Conservation (phyloP, 1,284 basidiomycete genomes). For the Boletus mariae region DNA sequence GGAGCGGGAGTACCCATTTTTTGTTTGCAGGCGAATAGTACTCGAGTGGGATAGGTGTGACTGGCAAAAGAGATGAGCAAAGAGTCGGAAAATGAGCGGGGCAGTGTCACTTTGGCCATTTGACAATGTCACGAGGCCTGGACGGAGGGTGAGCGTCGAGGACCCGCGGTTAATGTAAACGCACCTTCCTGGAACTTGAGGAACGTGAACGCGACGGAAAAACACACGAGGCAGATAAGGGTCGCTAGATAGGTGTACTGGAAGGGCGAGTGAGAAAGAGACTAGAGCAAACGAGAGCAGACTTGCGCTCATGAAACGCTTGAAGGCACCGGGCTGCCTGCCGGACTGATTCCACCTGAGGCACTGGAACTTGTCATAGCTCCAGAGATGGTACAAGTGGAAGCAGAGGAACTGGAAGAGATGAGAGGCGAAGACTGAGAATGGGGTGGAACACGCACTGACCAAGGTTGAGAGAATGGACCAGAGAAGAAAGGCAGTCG, state of each 20-base stretch:
- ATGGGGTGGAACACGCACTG: conserved; percentile 25
- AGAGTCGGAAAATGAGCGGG: neutral
- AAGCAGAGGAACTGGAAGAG: conserved; percentile 56
- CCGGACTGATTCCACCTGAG: conserved; percentile 62
- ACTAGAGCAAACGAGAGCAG: neutral
- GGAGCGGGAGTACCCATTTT: conserved; percentile 59
- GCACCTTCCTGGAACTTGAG: conserved; percentile 70
- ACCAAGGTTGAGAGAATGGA: conserved; percentile 62
- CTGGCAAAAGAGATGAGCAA: conserved; percentile 33
- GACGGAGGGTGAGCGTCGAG: neutral
- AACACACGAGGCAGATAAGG: conserved; percentile 60
- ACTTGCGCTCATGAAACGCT: conserved; percentile 75
- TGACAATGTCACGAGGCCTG: conserved; percentile 42
- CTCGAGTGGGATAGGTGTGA: conserved; percentile 51
- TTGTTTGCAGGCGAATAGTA: conserved; percentile 44
- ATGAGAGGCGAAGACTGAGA: too few relatives aligned
- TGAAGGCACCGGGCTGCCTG: conserved; percentile 73
- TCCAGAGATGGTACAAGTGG: conserved; percentile 66
- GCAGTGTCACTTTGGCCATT: conserved; percentile 40
- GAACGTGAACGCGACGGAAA: conserved; percentile 52
- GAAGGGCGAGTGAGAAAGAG: conserved; percentile 8
- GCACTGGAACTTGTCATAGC: conserved; percentile 69
- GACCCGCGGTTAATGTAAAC: conserved; percentile 8
- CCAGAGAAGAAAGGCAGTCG: conserved; percentile 68
- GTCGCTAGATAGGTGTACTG: conserved; percentile 73